phyloP scores from a whole-genome alignment of 768 basidiomycete genomes.

The Xanthoconium stramineum region DNA sequence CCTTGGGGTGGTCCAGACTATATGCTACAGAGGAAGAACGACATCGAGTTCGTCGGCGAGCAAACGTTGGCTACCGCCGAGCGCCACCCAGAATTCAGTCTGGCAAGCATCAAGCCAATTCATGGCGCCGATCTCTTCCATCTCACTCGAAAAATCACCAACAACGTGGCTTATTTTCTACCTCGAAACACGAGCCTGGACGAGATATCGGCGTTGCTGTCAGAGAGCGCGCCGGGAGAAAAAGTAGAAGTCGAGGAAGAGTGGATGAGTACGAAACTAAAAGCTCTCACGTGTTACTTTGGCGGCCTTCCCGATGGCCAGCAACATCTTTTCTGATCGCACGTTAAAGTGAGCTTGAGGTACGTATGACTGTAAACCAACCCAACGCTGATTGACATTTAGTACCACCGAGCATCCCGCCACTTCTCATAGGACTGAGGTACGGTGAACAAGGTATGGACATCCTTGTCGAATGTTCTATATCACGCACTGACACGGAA shows the following conservation, averaged over 20 bases:
- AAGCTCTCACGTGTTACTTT: conserved; percentile 92
- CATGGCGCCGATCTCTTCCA: conserved; percentile 81
- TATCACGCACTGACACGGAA: neutral
- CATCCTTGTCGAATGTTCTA: neutral
- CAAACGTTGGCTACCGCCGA: conserved; percentile 6
- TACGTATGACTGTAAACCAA: neutral
- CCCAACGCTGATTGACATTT: neutral
- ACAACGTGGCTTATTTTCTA: conserved; percentile 85
- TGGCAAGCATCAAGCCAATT: conserved; percentile 73
- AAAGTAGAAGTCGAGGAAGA: conserved; percentile 91
- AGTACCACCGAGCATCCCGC: neutral
- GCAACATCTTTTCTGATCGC: conserved; percentile 49
- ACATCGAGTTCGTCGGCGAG: neutral
- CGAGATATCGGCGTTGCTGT: conserved; percentile 61
- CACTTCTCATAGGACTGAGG: neutral
- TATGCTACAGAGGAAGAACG: conserved; percentile 31
- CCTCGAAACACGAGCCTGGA: conserved; percentile 76
- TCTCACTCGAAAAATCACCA: conserved; percentile 66
- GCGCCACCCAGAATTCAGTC: conserved; percentile 56
- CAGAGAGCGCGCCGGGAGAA: conserved; percentile 35
- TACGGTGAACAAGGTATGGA: neutral
- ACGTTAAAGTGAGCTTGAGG: neutral
- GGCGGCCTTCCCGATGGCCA: conserved; percentile 78
- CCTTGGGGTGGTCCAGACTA: conserved; percentile 94
- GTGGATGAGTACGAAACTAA: conserved; percentile 93